These are phyloP conservation scores for Talaromyces ruber DNA, from an alignment of 495 filamentous ascomycete species.

Conservation along the genomic window DNA sequence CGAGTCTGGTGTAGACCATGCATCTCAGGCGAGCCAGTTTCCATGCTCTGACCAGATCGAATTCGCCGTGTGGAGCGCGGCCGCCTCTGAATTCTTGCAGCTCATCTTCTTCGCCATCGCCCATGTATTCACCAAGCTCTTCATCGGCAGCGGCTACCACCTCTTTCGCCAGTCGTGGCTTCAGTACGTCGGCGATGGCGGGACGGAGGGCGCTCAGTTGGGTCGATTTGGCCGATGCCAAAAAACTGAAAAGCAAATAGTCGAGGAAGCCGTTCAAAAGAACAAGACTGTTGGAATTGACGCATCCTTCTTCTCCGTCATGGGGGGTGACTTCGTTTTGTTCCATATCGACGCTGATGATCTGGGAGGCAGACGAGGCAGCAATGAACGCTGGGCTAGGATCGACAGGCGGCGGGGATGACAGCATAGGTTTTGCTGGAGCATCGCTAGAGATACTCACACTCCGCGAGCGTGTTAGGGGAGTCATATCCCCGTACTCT, in stretches of 20 bases:
- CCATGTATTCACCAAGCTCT: slow-evolving; percentile 81
- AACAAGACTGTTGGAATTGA: slow-evolving; percentile 46
- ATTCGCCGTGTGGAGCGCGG: slow-evolving; percentile 47
- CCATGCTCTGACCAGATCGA: slow-evolving; percentile 85
- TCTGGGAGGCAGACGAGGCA: slow-evolving; percentile 78
- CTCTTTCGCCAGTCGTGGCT: slow-evolving; percentile 77
- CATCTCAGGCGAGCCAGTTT: slow-evolving; percentile 84
- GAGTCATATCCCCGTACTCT: slow-evolving; percentile 18
- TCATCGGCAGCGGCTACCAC: slow-evolving; percentile 84
- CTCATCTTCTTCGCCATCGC: slow-evolving; percentile 65
- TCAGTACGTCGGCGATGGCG: slow-evolving; percentile 79
- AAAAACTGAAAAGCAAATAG: slow-evolving; percentile 81
- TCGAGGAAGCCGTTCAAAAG: slow-evolving; percentile 92
- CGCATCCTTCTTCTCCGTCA: slow-evolving; percentile 53
- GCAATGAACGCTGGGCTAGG: slow-evolving; percentile 87
- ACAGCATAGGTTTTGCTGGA: slow-evolving; percentile 31
- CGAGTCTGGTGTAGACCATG: slow-evolving; percentile 96
- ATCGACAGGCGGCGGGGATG: slow-evolving; percentile 59
- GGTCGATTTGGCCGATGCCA: slow-evolving; percentile 74
- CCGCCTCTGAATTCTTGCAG: slow-evolving; percentile 44
- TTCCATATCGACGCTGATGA: slow-evolving; percentile 82
- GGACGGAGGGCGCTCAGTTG: slow-evolving; percentile 68
- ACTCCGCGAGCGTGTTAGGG: slow-evolving; percentile 29
- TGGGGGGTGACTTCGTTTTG: slow-evolving; percentile 58
- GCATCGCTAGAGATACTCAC: slow-evolving; percentile 36